Evolutionary conservation across 352 stramenopile species (phyloP).

Genomic region (Globisporangium megalacanthum): DNA sequence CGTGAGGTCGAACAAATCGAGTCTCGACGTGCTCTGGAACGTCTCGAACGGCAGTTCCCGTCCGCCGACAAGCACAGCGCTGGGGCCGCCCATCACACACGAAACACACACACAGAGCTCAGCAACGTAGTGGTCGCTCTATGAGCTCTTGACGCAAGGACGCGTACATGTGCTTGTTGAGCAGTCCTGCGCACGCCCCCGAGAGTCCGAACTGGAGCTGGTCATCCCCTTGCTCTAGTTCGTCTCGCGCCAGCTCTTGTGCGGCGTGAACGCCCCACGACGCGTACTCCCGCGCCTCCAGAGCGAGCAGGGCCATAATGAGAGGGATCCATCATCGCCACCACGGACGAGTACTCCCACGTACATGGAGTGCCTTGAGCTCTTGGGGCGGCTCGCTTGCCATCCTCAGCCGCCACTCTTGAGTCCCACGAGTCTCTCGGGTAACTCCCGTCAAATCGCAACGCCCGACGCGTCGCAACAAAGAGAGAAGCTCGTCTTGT

Average conservation of each 20-base stretch:
- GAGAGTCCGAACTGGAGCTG: conserved; percentile 17
- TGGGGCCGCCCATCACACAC: conserved; percentile 9
- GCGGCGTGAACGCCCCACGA: conserved; percentile 40
- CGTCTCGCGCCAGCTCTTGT: conserved; percentile 19
- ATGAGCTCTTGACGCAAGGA: neutral
- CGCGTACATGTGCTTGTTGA: conserved; percentile 48
- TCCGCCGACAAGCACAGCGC: conserved; percentile 53
- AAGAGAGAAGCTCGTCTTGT: neutral
- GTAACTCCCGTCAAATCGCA: neutral
- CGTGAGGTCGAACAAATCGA: conserved; percentile 59
- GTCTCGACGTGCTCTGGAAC: conserved; percentile 18
- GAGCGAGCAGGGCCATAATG: neutral
- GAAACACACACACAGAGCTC: neutral
- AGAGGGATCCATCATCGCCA: neutral
- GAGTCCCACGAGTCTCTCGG: too few relatives aligned
- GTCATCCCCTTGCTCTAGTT: conserved; percentile 10
- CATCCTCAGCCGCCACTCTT: conserved; percentile 1
- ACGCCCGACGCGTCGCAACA: neutral
- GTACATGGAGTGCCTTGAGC: conserved; percentile 15
- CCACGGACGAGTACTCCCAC: neutral
- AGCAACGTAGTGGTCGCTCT: too few relatives aligned
- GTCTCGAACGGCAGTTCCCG: conserved; percentile 31
- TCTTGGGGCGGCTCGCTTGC: conserved; percentile 5
- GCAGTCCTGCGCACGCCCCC: conserved; percentile 19
- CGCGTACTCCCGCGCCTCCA: conserved; percentile 35